Base-by-base conservation (phyloP, 2,329 filamentous ascomycete genomes). In the Talaromyces sp. region DNA sequence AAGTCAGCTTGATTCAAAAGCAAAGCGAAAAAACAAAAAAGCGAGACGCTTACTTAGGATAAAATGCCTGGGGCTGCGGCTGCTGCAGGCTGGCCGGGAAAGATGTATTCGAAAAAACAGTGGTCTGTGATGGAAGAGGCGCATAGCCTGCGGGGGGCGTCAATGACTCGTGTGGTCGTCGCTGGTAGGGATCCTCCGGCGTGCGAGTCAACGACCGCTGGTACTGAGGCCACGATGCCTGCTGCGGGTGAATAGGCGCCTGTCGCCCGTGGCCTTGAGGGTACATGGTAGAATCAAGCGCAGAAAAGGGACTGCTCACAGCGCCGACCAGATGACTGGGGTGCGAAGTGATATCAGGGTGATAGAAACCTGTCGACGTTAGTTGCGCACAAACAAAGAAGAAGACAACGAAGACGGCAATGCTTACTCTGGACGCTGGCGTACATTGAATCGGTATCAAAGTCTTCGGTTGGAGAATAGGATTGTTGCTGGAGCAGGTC, bases 231-330 rank as follows among this genome's bases (percentile, higher is more conserved):
- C 61, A 68, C 64, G 21, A 68, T 61, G 63, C 64, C 19, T 65
- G 64, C n/a, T 56, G 56, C 27, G 63, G 68, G 50, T 68, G 69
- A 56, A 66, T 67, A 35, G 58, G 60, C 31, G 68, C 62, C 1
- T 67, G 54, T 19, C 62, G 64, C 11, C 62, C 65, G 14, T 32
- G 65, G 60, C 31, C 69, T 65, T 61, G 59, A 17, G 29, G 65
- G 56, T 35, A 63, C 63, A 58, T 74, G 67, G 26, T 68, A 61
- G 26, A 66, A 62, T 56, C 69, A 38, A 69, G 60, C 12, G 67
- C 65, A 19, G 67, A 55, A 50, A 68, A 70, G 26, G 67, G 60
- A 14, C 67, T 67, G 29, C 68, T 70, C 61, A 72, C 66, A 55
- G 67, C 60, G 54, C 64, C 68, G 9, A 70, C 56, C 48, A 68